Evolutionary conservation across 179 eudicot genomes (phyloP).

Genomic region (Camellia oleifera): DNA sequence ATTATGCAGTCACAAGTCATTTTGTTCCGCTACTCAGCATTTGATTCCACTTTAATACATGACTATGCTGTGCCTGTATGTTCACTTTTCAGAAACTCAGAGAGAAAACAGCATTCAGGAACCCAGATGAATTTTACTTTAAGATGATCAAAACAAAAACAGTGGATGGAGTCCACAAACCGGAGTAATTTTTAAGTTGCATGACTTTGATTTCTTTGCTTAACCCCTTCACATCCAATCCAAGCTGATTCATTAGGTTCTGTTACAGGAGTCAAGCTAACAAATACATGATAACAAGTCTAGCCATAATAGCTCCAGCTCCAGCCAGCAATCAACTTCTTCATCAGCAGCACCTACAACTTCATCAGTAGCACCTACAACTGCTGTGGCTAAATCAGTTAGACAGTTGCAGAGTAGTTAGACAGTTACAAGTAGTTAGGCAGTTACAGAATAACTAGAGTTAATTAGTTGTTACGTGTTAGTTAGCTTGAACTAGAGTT

Average conservation of each 20-base stretch:
- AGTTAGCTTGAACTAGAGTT: too few species aligned
- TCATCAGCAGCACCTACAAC: too few species aligned
- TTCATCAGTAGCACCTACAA: too few species aligned
- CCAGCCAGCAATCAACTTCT: too few species aligned
- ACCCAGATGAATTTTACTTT: conserved; percentile 82
- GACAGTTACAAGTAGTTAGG: too few species aligned
- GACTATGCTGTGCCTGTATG: background rate
- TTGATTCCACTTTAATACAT: background rate
- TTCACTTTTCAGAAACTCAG: conserved; percentile 54
- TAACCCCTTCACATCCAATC: background rate
- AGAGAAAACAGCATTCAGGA: conserved; percentile 76
- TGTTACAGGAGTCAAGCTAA: conserved; percentile 60
- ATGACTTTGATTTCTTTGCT: background rate
- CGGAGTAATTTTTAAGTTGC: conserved; percentile 37
- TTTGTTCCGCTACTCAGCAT: background rate
- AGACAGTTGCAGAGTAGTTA: too few species aligned
- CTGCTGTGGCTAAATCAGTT: too few species aligned
- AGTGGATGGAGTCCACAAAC: conserved; percentile 69
- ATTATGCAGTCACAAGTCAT: background rate
- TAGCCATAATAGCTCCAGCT: too few species aligned
- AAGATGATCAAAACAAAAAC: conserved; percentile 64
- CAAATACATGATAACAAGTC: conserved; percentile 22
- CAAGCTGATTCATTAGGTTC: conserved; percentile 13
- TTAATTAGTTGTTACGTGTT: too few species aligned
- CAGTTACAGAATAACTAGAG: too few species aligned